These are phyloP conservation scores for Plasmodium chabaudi DNA, from an alignment of 169 alveolate genomes.

Conservation along the genomic window DNA sequence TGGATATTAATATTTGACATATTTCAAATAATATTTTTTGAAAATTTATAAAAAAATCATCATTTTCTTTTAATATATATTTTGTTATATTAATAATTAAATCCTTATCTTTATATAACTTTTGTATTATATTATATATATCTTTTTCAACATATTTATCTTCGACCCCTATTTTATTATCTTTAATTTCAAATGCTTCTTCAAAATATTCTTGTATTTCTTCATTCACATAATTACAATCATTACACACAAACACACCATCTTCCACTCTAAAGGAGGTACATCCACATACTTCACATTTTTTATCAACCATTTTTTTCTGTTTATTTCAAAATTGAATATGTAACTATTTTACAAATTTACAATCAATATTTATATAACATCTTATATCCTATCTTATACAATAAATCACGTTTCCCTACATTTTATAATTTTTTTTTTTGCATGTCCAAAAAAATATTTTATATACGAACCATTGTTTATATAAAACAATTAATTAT, in stretches of 20 bases:
- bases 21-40: slow-evolving; percentile 34
- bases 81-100: slow-evolving; percentile 22
- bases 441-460: too few relatives aligned
- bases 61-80: slow-evolving; percentile 61
- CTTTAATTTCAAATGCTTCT: slow-evolving; percentile 9
- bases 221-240: slow-evolving; percentile 53
- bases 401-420: too few relatives aligned
- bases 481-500: too few relatives aligned
- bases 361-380: too few relatives aligned
- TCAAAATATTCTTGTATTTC: slow-evolving; percentile 31
- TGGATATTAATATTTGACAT: slow-evolving; percentile 10
- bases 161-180: background rate
- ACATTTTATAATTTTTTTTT: too few relatives aligned
- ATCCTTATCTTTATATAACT: slow-evolving; percentile 41
- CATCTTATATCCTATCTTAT: too few relatives aligned
- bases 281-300: slow-evolving; percentile 36
- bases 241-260: slow-evolving; percentile 41
- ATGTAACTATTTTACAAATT: too few relatives aligned
- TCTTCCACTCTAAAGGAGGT: slow-evolving; percentile 31
- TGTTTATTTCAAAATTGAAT: background rate
- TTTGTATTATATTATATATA: slow-evolving; percentile 32
- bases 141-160: slow-evolving; percentile 25
- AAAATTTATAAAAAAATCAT: slow-evolving; percentile 53
- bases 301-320: slow-evolving; percentile 16
- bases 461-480: too few relatives aligned